Evolutionary conservation across 148 eudicot species (phyloP), one percentile per base, ranked within the genome.

Genomic region (Bassia scoparia): DNA sequence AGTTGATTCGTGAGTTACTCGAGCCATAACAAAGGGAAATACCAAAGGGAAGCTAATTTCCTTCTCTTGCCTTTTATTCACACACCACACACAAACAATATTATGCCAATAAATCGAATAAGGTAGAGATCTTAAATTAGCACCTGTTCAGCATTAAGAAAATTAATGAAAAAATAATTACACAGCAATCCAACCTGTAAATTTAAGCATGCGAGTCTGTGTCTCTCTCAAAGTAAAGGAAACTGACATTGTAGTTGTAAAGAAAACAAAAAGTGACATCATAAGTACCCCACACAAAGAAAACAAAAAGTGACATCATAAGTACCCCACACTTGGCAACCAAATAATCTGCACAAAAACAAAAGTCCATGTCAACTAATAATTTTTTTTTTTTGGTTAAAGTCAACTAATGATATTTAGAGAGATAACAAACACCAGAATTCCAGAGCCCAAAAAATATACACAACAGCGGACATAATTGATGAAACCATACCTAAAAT

Each of bases 191-290:
- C 78, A 81, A 95, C 97, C 96, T 83, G 99, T 92, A 79, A 96
- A 96, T 84, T 90, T 96, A 75, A 96, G 89, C 99, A 96, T 92
- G 35, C 97, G 97, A 48, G 97, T 92, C 81, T 96, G 99, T 21
- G 99, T 96, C 85, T 96, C 99, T 83, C 99, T 88, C 83, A 96
- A 72, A 27, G 99, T 96, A 81, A 96, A 96, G 44, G 99, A 92
- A 74, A 96, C 99, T 54, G 99, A 96, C 99, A 96, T 96, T 59
- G 99, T 96, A 69, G 99, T 96, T 33, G 99, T 96, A 85, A 96
- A 96, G 92, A 96, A 96, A 78, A 96, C 98, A 83, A 96, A 96
- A 64, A 96, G 93, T 43, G 99, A 92, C 99, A 96, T 96, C 94
- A 96, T 88, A 70, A 96, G 90, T 73, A 96, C 99, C 26, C 97